Base-by-base conservation (phyloP, 1,139 yeast genomes). In the Geotrichum citri-aurantii region DNA sequence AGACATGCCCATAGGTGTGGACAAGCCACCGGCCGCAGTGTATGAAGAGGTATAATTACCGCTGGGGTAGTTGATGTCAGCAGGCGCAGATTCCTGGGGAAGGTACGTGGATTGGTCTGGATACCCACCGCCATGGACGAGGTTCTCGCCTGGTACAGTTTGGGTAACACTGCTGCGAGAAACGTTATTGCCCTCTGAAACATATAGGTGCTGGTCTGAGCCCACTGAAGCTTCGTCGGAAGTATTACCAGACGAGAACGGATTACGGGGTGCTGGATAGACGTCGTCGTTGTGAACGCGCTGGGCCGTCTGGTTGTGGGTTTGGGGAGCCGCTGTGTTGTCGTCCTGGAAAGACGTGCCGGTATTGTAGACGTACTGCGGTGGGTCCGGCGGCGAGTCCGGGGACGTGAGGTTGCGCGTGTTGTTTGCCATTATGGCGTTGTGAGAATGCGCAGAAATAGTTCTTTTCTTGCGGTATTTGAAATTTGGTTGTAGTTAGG, bases 171-270 rank as follows among this genome's bases (percentile, higher is more conserved):
- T 52, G 44, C 47, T 49, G 53, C 12, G 47, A 14, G 54, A 50
- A 24, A 27, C 48, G 29, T 48, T 31, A 23, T 33, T 27, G 52
- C 24, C 49, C 23, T 24, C 44, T 4, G 44, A 37, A n/a, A 37
- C 44, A 37, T 14, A 57, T 14, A 59, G 26, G 29, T 48, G 55
- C 48, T 54, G 60, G 24, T 59, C 62, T 17, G 62, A 59, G 44
- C 58, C 60, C 31, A 54, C 31, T 2, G 60, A 57, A 1, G 51
- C 57, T 27, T 53, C 55, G 46, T 55, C 59, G 1, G 62, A 57
- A 27, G 37, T 48, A 17, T n/a, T 37, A 48, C 51, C 58, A 2
- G 52, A 46, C 14, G 48, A 52, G 24, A 53, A 53, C n/a, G 52
- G 57, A 12, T 54, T 49, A 5, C 48, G 37, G 1, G 57, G 57